These are phyloP conservation scores for Microthlaspi erraticum DNA, from an alignment of 345 rosid genomes.

Conservation along the genomic window DNA sequence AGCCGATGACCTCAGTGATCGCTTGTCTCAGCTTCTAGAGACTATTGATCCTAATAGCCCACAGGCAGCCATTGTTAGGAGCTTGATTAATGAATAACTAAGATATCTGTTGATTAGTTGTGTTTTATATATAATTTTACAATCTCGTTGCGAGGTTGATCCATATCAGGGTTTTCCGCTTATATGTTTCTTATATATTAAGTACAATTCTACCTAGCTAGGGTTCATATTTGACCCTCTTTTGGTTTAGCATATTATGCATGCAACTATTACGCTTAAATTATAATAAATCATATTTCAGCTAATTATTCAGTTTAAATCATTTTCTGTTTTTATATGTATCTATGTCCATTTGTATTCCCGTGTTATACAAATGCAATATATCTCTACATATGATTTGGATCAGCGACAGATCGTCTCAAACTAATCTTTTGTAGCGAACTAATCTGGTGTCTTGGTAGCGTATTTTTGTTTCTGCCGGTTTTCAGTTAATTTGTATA, in stretches of 20 bases:
- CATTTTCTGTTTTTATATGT: neutral
- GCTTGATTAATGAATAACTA: conserved; percentile 66
- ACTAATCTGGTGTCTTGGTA: neutral
- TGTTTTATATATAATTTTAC: conserved; percentile 14
- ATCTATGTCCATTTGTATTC: conserved; percentile 6
- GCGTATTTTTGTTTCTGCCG: neutral
- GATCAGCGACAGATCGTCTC: neutral
- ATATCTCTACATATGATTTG: neutral
- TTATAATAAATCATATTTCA: conserved; percentile 34
- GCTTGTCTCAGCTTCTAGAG: conserved; percentile 81
- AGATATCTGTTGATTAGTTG: conserved; percentile 9
- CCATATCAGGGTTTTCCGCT: conserved; percentile 12
- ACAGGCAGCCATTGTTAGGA: conserved; percentile 93
- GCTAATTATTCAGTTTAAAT: conserved; percentile 5
- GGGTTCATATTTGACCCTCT: conserved; percentile 37
- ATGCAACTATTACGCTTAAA: conserved; percentile 27
- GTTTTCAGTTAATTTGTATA: conserved; percentile 2
- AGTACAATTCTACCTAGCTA: conserved; percentile 19
- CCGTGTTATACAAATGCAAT: neutral
- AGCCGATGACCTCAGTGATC: conserved; percentile 87
- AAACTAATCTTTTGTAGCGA: neutral
- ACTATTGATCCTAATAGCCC: conserved; percentile 87
- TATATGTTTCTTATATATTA: conserved; percentile 26
- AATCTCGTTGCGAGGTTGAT: conserved; percentile 33
- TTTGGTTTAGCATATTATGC: conserved; percentile 34